A percentile compares a stretch with the other conserved stretches of the same genome.
These are phyloP conservation scores for Phalaenopsis aphrodite DNA, from an alignment of 106 monocot species.

Conservation along the genomic window DNA sequence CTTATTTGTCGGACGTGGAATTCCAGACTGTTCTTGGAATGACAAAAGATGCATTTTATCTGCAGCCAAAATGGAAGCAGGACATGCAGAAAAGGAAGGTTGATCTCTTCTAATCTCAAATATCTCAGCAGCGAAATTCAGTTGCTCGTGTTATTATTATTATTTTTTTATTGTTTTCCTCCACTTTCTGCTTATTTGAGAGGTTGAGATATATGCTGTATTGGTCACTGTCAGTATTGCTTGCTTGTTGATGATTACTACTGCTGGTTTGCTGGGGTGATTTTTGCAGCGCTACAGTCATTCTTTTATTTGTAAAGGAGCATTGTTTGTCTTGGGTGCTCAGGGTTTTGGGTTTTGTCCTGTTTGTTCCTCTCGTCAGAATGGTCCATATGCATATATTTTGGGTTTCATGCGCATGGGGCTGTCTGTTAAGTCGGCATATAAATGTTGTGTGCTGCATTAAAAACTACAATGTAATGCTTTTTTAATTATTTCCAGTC, in stretches of 20 bases:
- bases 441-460: background rate
- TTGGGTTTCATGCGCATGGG: constrained; percentile 9
- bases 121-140: background rate
- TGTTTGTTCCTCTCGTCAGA: background rate
- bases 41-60: constrained; percentile 70
- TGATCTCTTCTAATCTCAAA: constrained; percentile 60
- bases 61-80: constrained; percentile 88
- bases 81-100: constrained; percentile 84
- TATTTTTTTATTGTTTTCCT: background rate
- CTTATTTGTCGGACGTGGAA: constrained; percentile 70
- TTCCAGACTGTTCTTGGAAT: constrained; percentile 69
- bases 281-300: constrained; percentile 18
- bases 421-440: background rate
- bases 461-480: background rate
- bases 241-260: constrained; percentile 11
- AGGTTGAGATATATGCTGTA: constrained; percentile 8
- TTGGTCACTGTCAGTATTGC: constrained; percentile 2
- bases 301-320: constrained; percentile 39
- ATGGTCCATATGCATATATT: constrained; percentile 12
- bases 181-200: background rate
- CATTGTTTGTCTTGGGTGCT: background rate
- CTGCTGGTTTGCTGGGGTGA: constrained; percentile 6
- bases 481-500: background rate
- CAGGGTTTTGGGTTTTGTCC: constrained; percentile 1
- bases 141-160: too few species aligned